Evolutionary conservation across 495 filamentous ascomycete species (phyloP).

Genomic region (Trichoderma gamsii): DNA sequence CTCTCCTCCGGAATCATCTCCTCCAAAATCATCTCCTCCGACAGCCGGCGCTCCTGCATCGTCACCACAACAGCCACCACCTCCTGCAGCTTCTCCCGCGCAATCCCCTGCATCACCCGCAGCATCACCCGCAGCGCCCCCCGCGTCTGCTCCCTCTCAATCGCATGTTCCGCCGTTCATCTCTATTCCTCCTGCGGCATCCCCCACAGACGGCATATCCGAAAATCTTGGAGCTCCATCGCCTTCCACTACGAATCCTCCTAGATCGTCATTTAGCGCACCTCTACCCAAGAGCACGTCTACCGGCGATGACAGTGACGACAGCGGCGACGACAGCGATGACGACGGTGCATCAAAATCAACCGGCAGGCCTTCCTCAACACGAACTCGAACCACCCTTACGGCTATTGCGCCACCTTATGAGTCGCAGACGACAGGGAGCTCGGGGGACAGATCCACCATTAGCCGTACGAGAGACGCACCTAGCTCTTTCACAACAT

Average conservation of each 20-base stretch:
- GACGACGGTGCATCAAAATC: slow-evolving; percentile 16
- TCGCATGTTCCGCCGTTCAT: no score
- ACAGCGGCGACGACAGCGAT: slow-evolving; percentile 17
- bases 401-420: background rate
- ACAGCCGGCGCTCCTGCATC: background rate
- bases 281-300: slow-evolving; percentile 14
- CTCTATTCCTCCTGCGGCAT: background rate
- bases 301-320: slow-evolving; percentile 16
- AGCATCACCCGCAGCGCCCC: background rate
- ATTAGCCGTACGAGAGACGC: background rate
- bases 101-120: background rate
- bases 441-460: background rate
- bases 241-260: background rate
- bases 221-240: background rate
- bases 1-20: background rate
- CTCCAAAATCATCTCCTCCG: background rate
- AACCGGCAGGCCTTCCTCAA: background rate
- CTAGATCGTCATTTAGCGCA: slow-evolving; percentile 4
- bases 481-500: background rate
- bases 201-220: background rate
- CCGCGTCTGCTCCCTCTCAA: background rate
- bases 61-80: background rate
- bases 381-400: background rate
- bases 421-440: background rate
- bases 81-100: background rate